Base-by-base conservation (phyloP, 331 rosid genomes). In the Phaseolus coccineus region DNA sequence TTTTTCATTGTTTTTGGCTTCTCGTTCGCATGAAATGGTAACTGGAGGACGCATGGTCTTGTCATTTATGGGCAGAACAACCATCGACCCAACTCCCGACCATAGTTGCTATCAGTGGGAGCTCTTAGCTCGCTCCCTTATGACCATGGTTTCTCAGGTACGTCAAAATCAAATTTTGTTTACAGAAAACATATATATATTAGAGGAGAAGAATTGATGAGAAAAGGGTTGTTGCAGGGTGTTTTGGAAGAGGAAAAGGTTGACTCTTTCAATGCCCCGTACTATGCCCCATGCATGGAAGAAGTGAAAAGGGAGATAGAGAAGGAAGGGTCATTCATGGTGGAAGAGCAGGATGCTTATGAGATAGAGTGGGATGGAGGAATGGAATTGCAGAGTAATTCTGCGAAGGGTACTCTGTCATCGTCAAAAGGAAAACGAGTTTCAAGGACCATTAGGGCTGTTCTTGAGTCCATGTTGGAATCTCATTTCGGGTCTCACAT, bases 81-180 rank as follows among this genome's bases (percentile, higher is more conserved):
- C 87, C 14, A 19, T 61, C 25, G 97, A 95, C 44, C 94, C 94
- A 39, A 84, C 97, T 3, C 11, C 86, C 0, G 52, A 64, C 0
- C 62, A 80, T 0, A 69, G 91, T 64, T 89, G 90, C 76, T 70
- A 84, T 44, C 98, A 91, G 0, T 95, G 93, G 97, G 99, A 95
- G 47, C 92, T 95, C 40, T 44, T 95, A 4, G 93, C 97, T 3
- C 82, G 4, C 0, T 92, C 97, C 4, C 84, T 95, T 39, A 81
- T 86, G 85, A 70, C 2, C 74, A 70, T 95, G 87, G 97, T 71
- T 74, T 78, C 85, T 0, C 87, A 90, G 89, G 99, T 94, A 82
- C 13, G 42, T 14, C 5, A 11, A 46, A 46, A 11, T 37, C 42
- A 37, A 37, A 6, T 37, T 5, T 37, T 6, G 31, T 28, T 28